Conservation (phyloP, 495 filamentous ascomycete genomes). For the Talaromyces trachyspermus region DNA sequence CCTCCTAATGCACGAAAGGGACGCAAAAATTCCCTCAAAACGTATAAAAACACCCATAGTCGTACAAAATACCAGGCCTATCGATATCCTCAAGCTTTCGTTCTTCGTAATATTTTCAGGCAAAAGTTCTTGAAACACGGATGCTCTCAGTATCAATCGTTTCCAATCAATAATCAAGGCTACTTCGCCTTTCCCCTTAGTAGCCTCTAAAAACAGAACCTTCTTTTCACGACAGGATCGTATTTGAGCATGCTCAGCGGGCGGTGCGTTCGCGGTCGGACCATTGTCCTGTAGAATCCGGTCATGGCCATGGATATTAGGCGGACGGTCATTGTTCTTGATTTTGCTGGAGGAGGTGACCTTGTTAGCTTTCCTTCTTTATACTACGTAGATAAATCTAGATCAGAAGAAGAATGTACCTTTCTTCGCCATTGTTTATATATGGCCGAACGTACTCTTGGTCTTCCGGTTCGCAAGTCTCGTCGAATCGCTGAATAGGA, state of each 20-base stretch:
- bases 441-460: no score
- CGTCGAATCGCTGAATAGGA: no score
- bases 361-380: not conserved
- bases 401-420: not conserved
- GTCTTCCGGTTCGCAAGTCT: no score
- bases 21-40: no score
- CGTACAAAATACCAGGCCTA: no score
- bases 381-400: not conserved
- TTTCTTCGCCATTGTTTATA: conserved; percentile 11
- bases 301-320: conserved; percentile 98
- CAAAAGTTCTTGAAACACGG: no score
- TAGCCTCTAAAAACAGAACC: conserved; percentile 89
- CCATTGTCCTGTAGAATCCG: conserved; percentile 87
- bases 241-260: conserved; percentile 98
- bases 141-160: not conserved
- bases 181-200: conserved; percentile 49
- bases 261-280: conserved; percentile 69
- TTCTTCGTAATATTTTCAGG: conserved; percentile 18
- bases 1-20: no score
- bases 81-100: no score
- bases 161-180: not conserved
- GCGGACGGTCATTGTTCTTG: conserved; percentile 84
- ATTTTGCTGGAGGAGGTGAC: conserved; percentile 57
- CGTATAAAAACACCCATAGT: no score
- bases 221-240: conserved; percentile 93